Conservation (phyloP, 2,329 filamentous ascomycete species). For the Dothistroma septosporum region DNA sequence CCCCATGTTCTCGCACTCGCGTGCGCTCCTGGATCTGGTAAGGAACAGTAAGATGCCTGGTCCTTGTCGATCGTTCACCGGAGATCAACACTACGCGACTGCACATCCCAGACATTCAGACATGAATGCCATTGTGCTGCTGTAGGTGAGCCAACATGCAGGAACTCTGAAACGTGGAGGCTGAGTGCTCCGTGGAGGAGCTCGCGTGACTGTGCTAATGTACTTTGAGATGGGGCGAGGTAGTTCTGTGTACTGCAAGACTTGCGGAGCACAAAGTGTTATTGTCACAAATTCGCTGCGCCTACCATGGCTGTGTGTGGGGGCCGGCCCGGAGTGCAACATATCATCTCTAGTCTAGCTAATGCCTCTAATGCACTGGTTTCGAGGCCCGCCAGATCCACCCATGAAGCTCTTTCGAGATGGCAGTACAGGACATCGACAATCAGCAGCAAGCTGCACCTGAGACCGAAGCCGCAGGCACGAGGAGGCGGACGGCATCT, state of each 20-base stretch:
- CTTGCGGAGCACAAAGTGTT: not conserved
- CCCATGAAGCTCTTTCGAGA: not conserved
- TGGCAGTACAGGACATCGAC: not conserved
- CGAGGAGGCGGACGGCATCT: not conserved
- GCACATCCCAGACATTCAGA: not conserved
- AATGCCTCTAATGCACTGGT: not conserved
- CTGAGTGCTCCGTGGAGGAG: not conserved
- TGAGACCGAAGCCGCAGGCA: not conserved
- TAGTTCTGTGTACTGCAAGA: not conserved
- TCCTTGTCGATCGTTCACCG: not conserved
- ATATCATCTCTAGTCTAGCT: not conserved
- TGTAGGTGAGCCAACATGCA: not conserved
- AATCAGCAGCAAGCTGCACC: not conserved
- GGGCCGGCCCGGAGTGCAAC: not conserved
- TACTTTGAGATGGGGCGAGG: not conserved
- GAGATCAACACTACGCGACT: not conserved
- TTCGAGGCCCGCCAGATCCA: not conserved
- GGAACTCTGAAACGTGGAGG: not conserved
- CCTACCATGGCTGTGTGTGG: not conserved
- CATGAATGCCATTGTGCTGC: not conserved
- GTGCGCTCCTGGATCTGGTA: not conserved
- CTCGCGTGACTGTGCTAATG: not conserved
- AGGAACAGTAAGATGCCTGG: not conserved
- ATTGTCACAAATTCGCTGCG: not conserved
- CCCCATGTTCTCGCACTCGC: not conserved